Base-by-base conservation (phyloP, 1,139 yeast genomes). In the Geotrichum citri-aurantii region DNA sequence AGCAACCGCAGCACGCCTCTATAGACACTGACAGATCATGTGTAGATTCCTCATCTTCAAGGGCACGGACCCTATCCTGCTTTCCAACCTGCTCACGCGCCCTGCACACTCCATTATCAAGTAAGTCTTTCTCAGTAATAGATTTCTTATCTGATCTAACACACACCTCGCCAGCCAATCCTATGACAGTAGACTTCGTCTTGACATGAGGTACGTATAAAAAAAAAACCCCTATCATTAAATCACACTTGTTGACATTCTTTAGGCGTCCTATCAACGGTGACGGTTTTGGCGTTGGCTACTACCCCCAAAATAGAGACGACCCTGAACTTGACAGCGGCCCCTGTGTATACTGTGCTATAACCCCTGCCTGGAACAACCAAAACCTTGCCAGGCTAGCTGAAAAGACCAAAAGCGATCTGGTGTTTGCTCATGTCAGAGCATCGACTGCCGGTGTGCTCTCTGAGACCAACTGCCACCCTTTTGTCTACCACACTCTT, bases 81-180 rank as follows among this genome's bases (percentile, higher is more conserved):
- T 93, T 52, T 89, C 96, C 8, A 95, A 92, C 69, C 78, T 93
- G 46, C 79, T 93, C 58, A 93, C 99, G 2, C 82, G 91, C 61
- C 99, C 99, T 0, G 98, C 97, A 0, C 99, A 93, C 70, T 90
- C 97, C 10, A 93, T 93, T 69, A 93, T 93, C 71, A 93, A 93
- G 77, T 72, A 63, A 54, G 75, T 59, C 8, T 26, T 6, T 12
- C 4, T 23, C 12, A 21, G 12, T 31, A 12, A 6, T 40, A 21
- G 17, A 6, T 52, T 11, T 37, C n/a, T 10, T n/a, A 4, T 10
- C 19, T 10, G 10, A 10, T 33, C 42, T 26, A 48, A 37, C 55
- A 3, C 14, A n/a, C 24, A 5, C 29, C 7, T 40, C 21, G 24
- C n/a, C 24, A 72, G 74, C 72, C 99, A 93, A 71, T 89, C 97